Evolutionary conservation across 2,329 filamentous ascomycete genomes (phyloP), one percentile per base, ranked within the genome.

Genomic region (Nectriaceae sp.): DNA sequence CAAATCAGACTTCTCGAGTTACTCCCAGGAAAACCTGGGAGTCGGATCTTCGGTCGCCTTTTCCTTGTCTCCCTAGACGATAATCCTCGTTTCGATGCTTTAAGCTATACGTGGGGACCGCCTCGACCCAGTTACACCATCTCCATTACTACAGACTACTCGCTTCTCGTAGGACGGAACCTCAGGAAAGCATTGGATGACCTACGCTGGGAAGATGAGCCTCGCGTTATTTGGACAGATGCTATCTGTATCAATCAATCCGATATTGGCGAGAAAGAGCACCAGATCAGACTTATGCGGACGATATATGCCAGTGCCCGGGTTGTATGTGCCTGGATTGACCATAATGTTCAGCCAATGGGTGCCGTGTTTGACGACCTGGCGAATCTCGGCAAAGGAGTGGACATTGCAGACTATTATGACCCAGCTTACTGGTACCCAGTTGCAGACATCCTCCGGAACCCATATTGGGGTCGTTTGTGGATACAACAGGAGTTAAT

Each of bases 21-120:
- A 4, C n/a, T n/a, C 4, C 47, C 47, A 6, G 43, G 47, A 2
- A 46, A 47, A 4, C 47, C 43, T 5, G 39, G 33, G 1, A 47
- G 22, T 16, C 21, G 11, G 5, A 36, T 50, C 11, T 4, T n/a
- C 20, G 35, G 19, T 4, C 19, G 33, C 11, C 42, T 50, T 11
- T 21, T 42, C 11, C 20, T 20, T 10, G 39, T 47, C 43, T 39
- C 31, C 5, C 19, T 48, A 8, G 26, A 45, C 11, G 41, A 51
- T 18, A 39, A 26, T 11, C 35, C 46, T 2, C 4, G 20, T 5
- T 52, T 38, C 20, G 49, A 52, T 13, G 49, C 46, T 10, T 38
- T 52, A 13, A 45, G 46, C 18, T 52, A 49, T 35, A 42, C 40
- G 20, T 52, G 49, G 46, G 49, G 49, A 39, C 19, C 33, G 3